These are phyloP conservation scores for Colletotrichum endophyticum DNA, from an alignment of 2,329 filamentous ascomycete species.

Conservation along the genomic window DNA sequence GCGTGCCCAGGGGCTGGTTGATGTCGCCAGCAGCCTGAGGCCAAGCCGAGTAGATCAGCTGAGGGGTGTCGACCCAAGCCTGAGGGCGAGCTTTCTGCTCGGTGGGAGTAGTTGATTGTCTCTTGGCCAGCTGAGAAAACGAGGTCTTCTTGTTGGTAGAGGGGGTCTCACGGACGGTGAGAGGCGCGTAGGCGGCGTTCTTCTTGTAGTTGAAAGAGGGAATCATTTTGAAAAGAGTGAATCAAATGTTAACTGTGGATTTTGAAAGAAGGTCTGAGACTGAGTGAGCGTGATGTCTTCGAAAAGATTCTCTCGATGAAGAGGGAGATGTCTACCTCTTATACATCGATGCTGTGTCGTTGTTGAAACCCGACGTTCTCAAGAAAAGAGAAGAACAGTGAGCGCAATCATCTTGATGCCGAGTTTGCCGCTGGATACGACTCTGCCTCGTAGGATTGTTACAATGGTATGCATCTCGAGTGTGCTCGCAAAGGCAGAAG, in stretches of 20 bases:
- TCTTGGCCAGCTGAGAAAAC: neutral
- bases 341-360: neutral
- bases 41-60: neutral
- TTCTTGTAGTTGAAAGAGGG: neutral
- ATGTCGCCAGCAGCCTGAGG: neutral
- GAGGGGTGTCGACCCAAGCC: conserved; percentile 1
- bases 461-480: neutral
- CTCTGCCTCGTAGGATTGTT: neutral
- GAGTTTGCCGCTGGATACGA: neutral
- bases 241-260: neutral
- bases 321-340: neutral
- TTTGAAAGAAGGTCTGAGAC: neutral
- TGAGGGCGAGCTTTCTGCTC: neutral
- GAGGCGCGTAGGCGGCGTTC: neutral
- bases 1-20: neutral
- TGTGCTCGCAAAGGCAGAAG: neutral
- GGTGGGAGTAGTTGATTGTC: neutral
- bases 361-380: neutral
- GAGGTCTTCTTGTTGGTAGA: neutral
- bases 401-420: neutral
- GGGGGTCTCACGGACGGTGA: neutral
- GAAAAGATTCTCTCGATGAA: neutral
- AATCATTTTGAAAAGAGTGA: neutral
- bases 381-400: neutral
- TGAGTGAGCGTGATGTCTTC: neutral